Evolutionary conservation across 2,329 filamentous ascomycete species (phyloP).

Genomic region (Trichoderma citrinoviride): DNA sequence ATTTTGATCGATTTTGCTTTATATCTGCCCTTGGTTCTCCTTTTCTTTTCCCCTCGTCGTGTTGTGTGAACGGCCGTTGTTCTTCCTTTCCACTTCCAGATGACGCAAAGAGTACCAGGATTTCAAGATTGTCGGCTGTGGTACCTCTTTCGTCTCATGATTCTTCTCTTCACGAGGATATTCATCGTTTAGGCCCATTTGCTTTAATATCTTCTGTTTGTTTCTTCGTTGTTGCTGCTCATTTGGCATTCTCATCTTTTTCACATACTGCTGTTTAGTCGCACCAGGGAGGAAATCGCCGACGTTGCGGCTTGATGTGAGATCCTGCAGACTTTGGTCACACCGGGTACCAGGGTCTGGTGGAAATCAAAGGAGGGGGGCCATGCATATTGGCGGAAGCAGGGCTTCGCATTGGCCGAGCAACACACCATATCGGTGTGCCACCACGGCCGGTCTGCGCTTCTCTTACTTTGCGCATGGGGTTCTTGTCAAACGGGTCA

Average conservation of each 20-base stretch:
- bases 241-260: neutral
- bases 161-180: neutral
- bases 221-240: neutral
- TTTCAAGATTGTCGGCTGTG: neutral
- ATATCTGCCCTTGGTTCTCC: neutral
- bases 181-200: neutral
- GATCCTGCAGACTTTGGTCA: neutral
- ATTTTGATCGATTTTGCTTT: neutral
- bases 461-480: neutral
- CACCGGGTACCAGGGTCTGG: conserved; percentile 1
- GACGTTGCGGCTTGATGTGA: neutral
- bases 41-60: conserved; percentile 4
- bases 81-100: neutral
- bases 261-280: neutral
- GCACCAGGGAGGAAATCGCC: neutral
- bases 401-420: conserved; percentile 9
- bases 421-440: neutral
- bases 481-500: neutral
- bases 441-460: neutral
- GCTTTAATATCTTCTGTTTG: neutral
- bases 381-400: neutral
- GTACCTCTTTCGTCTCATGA: neutral
- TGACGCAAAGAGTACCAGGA: neutral
- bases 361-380: neutral
- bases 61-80: neutral